Conservation (phyloP, 2,329 filamentous ascomycete genomes). For the Ophiostoma populinum region DNA sequence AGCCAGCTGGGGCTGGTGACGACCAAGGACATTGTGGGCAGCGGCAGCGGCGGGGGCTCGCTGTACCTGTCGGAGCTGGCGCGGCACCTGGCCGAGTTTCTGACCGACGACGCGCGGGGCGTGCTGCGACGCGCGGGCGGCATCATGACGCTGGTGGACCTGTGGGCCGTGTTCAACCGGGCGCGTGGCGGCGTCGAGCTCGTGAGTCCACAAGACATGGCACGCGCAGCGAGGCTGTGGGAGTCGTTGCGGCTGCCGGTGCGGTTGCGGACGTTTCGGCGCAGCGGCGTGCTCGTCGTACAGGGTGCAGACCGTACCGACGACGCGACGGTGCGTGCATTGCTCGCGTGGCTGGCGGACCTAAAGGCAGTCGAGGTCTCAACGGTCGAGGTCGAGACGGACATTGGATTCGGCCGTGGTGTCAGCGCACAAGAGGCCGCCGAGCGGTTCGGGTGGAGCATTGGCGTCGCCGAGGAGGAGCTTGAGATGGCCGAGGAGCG, state of each 20-base stretch:
- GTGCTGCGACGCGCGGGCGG: conserved; percentile 67
- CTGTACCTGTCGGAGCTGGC: conserved; percentile 81
- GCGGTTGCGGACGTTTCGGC: conserved; percentile 68
- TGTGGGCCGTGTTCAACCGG: conserved; percentile 91
- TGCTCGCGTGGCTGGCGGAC: conserved; percentile 63
- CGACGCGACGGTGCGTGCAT: conserved; percentile 64
- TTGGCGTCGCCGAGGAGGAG: conserved; percentile 89
- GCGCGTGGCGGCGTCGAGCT: conserved; percentile 86
- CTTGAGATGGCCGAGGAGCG: conserved; percentile 93
- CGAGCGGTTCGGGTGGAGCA: conserved; percentile 87
- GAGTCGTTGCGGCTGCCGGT: conserved; percentile 75
- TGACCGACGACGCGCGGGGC: conserved; percentile 69
- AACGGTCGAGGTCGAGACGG: no score
- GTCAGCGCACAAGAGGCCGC: conserved; percentile 82
- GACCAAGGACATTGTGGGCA: conserved; percentile 78
- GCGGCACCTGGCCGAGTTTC: conserved; percentile 70
- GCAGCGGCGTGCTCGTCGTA: conserved; percentile 79
- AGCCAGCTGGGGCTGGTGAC: conserved; percentile 78
- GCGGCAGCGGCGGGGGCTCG: conserved; percentile 37
- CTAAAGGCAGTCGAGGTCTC: conserved; percentile 49
- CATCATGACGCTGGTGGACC: conserved; percentile 75
- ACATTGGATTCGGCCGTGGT: conserved; percentile 69
- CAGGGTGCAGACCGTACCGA: conserved; percentile 79
- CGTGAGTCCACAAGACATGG: conserved; percentile 79
- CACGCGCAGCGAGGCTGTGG: conserved; percentile 78